phyloP scores from a whole-genome alignment of 305 asterid genomes.

The Andrographis paniculata region DNA sequence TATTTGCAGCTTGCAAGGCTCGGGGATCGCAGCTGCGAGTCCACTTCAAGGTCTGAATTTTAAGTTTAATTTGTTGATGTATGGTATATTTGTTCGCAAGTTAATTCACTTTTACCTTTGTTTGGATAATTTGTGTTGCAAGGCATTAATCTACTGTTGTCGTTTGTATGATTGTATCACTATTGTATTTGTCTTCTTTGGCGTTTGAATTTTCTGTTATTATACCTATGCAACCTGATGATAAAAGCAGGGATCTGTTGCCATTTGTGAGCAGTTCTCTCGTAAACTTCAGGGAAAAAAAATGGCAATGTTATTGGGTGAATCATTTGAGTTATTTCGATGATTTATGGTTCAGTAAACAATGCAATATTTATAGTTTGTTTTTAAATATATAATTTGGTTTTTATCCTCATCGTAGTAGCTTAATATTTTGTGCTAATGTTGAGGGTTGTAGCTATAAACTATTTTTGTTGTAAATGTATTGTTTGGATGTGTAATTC shows the following conservation, averaged over 20 bases:
- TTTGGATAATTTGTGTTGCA: background rate
- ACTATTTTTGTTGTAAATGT: too few species aligned
- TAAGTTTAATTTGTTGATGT: too few species aligned
- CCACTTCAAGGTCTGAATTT: conserved; percentile 59
- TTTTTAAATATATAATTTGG: background rate
- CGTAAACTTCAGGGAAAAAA: conserved; percentile 44
- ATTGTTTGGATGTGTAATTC: too few species aligned
- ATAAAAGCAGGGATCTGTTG: too few species aligned
- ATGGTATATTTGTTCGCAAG: background rate
- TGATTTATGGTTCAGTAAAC: conserved; percentile 41
- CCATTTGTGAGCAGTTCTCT: too few species aligned
- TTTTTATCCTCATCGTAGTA: background rate
- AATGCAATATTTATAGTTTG: background rate
- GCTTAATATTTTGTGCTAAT: background rate
- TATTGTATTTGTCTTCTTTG: too few species aligned
- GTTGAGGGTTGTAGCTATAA: too few species aligned
- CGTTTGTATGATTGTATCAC: too few species aligned
- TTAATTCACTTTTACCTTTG: background rate
- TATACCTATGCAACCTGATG: conserved; percentile 20
- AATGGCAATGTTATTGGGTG: conserved; percentile 36
- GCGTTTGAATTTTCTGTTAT: too few species aligned
- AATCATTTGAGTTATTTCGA: conserved; percentile 21
- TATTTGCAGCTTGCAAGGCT: conserved; percentile 70
- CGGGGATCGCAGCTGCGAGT: conserved; percentile 74
- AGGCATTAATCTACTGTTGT: too few species aligned